These are phyloP conservation scores for Aspergillus candidus DNA, from an alignment of 2,329 filamentous ascomycete species.

Conservation along the genomic window DNA sequence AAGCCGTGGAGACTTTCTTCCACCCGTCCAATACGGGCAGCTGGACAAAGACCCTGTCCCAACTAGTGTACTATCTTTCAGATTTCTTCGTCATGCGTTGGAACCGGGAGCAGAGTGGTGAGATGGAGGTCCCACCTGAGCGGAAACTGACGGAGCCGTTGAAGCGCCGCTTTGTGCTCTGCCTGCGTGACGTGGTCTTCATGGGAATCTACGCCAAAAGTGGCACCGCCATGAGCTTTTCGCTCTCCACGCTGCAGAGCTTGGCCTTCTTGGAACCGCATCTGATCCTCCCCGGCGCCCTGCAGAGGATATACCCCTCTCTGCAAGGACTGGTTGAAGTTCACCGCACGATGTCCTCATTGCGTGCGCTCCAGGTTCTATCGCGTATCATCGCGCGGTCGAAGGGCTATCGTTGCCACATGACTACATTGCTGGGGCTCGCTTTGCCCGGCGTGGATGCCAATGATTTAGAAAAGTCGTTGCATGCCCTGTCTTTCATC, in stretches of 20 bases:
- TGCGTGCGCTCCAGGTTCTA: slow-evolving; percentile 86
- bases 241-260: slow-evolving; percentile 81
- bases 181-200: slow-evolving; percentile 86
- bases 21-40: slow-evolving; percentile 91
- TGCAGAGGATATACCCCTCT: slow-evolving; percentile 94
- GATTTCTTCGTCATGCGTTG: slow-evolving; percentile 97
- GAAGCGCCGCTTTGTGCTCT: slow-evolving; percentile 82
- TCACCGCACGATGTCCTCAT: slow-evolving; percentile 87
- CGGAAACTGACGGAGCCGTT: slow-evolving; percentile 73
- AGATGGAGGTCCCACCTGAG: slow-evolving; percentile 77
- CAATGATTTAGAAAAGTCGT: slow-evolving; percentile 93
- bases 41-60: slow-evolving; percentile 86
- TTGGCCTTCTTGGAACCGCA: slow-evolving; percentile 86
- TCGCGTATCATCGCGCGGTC: slow-evolving; percentile 85
- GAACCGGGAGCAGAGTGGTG: slow-evolving; percentile 90
- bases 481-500: slow-evolving; percentile 90
- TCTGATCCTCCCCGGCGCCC: slow-evolving; percentile 81
- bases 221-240: slow-evolving; percentile 83
- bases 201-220: slow-evolving; percentile 99
- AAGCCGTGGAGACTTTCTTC: slow-evolving; percentile 97
- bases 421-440: slow-evolving; percentile 87
- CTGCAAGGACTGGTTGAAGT: slow-evolving; percentile 96
- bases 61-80: slow-evolving; percentile 84
- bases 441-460: slow-evolving; percentile 94
- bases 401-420: slow-evolving; percentile 93